Evolutionary conservation across 208 protist species (phyloP).

Genomic region (Acanthamoeba lenticulata): DNA sequence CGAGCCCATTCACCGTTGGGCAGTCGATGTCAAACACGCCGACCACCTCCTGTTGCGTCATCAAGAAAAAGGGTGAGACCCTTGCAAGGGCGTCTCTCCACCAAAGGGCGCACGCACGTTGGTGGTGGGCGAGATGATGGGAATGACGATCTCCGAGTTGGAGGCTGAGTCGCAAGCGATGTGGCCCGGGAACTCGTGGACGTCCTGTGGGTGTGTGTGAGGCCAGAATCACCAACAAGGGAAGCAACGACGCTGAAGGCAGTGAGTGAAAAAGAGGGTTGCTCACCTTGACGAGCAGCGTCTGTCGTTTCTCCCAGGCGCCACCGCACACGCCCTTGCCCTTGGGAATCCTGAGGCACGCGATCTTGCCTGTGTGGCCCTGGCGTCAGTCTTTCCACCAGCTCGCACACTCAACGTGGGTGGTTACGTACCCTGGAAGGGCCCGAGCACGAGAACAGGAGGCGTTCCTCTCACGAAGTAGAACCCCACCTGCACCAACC

Average conservation of each 20-base stretch:
- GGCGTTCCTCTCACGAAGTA: constrained; percentile 89
- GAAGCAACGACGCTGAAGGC: background rate
- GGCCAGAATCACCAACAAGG: background rate
- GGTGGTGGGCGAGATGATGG: constrained; percentile 78
- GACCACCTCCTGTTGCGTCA: background rate
- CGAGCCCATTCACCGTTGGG: background rate
- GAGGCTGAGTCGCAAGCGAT: constrained; percentile 93
- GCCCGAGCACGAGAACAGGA: constrained; percentile 90
- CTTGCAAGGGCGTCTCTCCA: background rate
- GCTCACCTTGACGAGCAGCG: constrained; percentile 82
- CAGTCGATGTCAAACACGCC: constrained; percentile 64
- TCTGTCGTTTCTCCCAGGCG: constrained; percentile 81
- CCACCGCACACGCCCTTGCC: constrained; percentile 93
- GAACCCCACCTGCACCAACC: constrained; percentile 94
- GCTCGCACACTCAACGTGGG: background rate
- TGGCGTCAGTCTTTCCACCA: background rate
- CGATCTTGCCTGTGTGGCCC: constrained; percentile 83
- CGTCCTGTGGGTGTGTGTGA: constrained; percentile 80
- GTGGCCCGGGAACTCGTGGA: constrained; percentile 94
- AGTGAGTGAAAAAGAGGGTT: background rate
- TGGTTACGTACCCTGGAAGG: constrained; percentile 89
- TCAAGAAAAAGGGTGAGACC: background rate
- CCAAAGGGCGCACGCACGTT: background rate
- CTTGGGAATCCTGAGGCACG: constrained; percentile 90
- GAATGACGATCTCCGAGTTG: constrained; percentile 93